Evolutionary conservation across 495 filamentous ascomycete genomes (phyloP).

Genomic region (Talaromyces liani): DNA sequence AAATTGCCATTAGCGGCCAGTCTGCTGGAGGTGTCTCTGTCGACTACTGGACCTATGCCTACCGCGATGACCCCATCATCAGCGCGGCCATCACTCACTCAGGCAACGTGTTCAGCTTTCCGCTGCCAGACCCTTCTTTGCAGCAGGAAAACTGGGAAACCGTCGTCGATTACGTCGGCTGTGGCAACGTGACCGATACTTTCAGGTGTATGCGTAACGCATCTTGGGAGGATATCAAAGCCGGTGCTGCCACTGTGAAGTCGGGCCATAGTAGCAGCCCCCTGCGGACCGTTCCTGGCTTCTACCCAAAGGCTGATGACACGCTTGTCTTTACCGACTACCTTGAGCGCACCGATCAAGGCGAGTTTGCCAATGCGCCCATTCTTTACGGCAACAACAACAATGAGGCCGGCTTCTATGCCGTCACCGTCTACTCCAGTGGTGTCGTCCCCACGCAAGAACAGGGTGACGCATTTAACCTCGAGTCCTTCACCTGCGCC

Average conservation of each 20-base stretch:
- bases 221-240: constrained; percentile 8
- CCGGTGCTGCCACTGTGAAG: constrained; percentile 13
- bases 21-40: constrained; percentile 39
- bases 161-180: constrained; percentile 32
- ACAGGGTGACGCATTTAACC: constrained; percentile 33
- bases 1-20: constrained; percentile 50
- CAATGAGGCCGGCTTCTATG: constrained; percentile 39
- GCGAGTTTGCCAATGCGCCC: constrained; percentile 30
- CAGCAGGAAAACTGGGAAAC: constrained; percentile 25
- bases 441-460: constrained; percentile 17
- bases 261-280: constrained; percentile 7
- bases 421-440: constrained; percentile 21
- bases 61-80: constrained; percentile 29
- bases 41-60: constrained; percentile 47
- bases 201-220: neutral
- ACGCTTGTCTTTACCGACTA: constrained; percentile 42
- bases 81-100: constrained; percentile 44
- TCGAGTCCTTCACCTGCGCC: constrained; percentile 40
- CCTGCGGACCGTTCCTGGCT: constrained; percentile 20
- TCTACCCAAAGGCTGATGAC: constrained; percentile 41
- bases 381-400: constrained; percentile 37
- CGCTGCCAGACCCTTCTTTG: constrained; percentile 18
- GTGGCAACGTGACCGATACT: constrained; percentile 12
- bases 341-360: constrained; percentile 19
- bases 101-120: constrained; percentile 42